Percentiles rank a stretch among this genome's conserved stretches.
Evolutionary conservation across 2,329 filamentous ascomycete species (phyloP).

Genomic region (Penicillium sp.): DNA sequence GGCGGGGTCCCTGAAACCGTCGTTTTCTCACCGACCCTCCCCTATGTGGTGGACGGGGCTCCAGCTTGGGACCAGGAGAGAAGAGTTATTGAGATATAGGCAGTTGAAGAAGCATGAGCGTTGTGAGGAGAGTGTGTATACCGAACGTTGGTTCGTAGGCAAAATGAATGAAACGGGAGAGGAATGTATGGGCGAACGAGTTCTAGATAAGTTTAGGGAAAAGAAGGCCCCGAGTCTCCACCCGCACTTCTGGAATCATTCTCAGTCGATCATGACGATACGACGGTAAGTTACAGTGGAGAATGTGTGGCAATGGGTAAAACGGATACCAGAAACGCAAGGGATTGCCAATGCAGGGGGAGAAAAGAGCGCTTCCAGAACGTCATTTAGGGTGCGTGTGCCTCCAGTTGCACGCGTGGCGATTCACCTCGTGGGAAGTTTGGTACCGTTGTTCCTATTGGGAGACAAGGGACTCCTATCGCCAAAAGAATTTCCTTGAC

Average conservation of each 20-base stretch:
- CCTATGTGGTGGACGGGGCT: conserved; percentile 18
- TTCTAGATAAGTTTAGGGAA: conserved; percentile 2
- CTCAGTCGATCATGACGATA: conserved; percentile 18
- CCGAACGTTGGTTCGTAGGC: too few species aligned
- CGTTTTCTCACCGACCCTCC: conserved; percentile 25
- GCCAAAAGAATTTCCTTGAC: neutral
- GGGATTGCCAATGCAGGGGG: neutral
- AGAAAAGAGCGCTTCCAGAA: neutral
- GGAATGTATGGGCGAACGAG: neutral
- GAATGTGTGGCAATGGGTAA: too few species aligned
- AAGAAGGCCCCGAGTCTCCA: neutral
- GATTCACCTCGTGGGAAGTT: neutral
- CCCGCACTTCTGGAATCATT: conserved; percentile 22
- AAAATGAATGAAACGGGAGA: neutral
- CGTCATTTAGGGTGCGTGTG: neutral
- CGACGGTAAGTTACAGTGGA: neutral
- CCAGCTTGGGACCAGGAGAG: conserved; percentile 18
- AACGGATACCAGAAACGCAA: too few species aligned
- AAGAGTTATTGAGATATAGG: conserved; percentile 14
- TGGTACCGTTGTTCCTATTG: neutral
- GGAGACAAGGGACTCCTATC: neutral
- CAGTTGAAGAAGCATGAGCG: neutral
- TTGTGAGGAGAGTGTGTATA: neutral
- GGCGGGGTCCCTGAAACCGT: conserved; percentile 20
- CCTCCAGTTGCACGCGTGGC: neutral